Percentiles rank a stretch among this genome's conserved stretches.
These are phyloP conservation scores for Taxillus chinensis DNA, from an alignment of 164 flowering plant genomes.

Conservation along the genomic window DNA sequence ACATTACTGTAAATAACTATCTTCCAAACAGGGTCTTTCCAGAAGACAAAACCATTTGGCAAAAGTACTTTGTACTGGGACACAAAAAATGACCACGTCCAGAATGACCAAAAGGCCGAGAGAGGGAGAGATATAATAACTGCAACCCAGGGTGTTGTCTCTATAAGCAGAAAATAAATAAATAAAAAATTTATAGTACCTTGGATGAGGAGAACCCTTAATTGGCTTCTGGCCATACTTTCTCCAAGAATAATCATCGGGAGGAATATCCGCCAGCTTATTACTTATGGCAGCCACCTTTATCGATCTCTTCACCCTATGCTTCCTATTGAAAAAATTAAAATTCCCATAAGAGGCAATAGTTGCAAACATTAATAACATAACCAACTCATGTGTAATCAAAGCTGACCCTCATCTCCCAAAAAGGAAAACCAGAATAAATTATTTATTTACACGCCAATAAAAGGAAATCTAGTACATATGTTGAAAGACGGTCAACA, in stretches of 20 bases:
- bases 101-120: too few species aligned
- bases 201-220: slow-evolving; percentile 41
- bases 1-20: too few species aligned
- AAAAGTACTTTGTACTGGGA: too few species aligned
- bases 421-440: background rate
- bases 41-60: too few species aligned
- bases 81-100: too few species aligned
- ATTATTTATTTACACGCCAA: background rate
- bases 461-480: background rate
- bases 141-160: background rate
- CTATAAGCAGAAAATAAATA: background rate
- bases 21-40: too few species aligned
- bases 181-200: slow-evolving; percentile 14
- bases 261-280: slow-evolving; percentile 30
- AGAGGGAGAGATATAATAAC: too few species aligned
- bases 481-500: background rate
- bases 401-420: background rate
- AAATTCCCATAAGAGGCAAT: background rate
- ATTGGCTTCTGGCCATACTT: slow-evolving; percentile 43
- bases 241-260: slow-evolving; percentile 37
- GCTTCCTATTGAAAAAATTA: slow-evolving; percentile 19
- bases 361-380: background rate
- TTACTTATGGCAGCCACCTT: slow-evolving; percentile 25
- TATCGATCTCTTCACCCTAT: slow-evolving; percentile 24
- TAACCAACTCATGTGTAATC: background rate